Evolutionary conservation across 1,139 yeast species (phyloP), one percentile per base, ranked within the genome.

Genomic region (Geotrichum histeridarum): DNA sequence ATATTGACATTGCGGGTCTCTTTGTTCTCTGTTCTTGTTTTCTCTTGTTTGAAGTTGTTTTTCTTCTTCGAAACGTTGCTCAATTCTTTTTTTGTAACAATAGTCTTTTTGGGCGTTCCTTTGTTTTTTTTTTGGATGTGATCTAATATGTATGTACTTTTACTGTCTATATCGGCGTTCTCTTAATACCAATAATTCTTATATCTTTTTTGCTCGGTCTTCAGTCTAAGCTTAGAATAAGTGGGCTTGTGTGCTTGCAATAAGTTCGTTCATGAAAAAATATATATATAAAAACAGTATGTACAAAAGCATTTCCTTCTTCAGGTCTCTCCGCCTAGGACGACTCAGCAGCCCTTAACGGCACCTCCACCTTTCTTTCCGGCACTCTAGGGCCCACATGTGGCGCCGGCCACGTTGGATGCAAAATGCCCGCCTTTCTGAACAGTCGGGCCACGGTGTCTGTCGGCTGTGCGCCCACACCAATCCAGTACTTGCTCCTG

Each of bases 391-490:
- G 54, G 18, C 55, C 53, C 38, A 51, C 47, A 9, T 58, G 49
- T n/a, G 73, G 72, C 1, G 73, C 72, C 63, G 65, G 87, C 95
- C 95, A 87, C 59, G 78, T 79, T 54, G 81, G 83, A 32, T 88
- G 86, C 63, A 91, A 77, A 22, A 72, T 62, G 12, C 74, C 75
- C 1, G 75, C 75, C 58, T 87, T 88, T 66, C 84, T 84, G 68
- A 93, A 80, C 58, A 93, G 73, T 63, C 82, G 82, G 4, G 83
- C 79, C 11, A 91, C 95, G 4, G 94, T 77, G 45, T 86, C 91
- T 36, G 94, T 83, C 4, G 96, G 95, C 68, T 87, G 95, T 1
- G 98, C 99, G n/a, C 99, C 99, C 14, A 89, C 96, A 66, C 97
- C 96, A 46, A 93, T 74, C 99, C 99, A 93, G 72, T 93, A 94